phyloP scores from a whole-genome alignment of 345 rosid species.

The Syzygium aqueum region DNA sequence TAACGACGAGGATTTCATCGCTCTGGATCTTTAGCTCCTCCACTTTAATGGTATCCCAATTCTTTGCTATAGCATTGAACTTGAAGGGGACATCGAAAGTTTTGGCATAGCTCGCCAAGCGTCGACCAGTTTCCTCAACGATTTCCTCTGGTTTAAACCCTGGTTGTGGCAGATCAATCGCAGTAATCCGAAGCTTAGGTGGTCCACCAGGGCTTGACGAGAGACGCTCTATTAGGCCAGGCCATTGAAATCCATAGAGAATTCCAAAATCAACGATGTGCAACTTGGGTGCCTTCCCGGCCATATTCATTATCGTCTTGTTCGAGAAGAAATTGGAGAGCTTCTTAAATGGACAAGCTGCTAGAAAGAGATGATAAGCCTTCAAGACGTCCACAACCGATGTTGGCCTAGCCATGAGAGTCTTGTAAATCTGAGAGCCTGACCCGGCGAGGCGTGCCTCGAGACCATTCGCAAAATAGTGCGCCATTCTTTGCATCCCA shows the following conservation, averaged over 20 bases:
- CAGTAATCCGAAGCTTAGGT: constrained; percentile 44
- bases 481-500: constrained; percentile 40
- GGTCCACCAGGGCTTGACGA: constrained; percentile 43
- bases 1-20: constrained; percentile 35
- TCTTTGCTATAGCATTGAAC: constrained; percentile 40
- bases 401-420: constrained; percentile 6
- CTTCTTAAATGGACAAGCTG: constrained; percentile 29
- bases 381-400: constrained; percentile 23
- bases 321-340: constrained; percentile 29
- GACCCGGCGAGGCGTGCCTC: constrained; percentile 42
- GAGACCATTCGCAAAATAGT: constrained; percentile 27
- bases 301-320: constrained; percentile 20
- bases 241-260: constrained; percentile 55
- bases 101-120: constrained; percentile 28
- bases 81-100: constrained; percentile 43
- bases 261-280: constrained; percentile 56
- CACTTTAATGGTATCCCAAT: constrained; percentile 42
- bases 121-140: constrained; percentile 41
- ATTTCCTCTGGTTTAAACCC: constrained; percentile 47
- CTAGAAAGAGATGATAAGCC: constrained; percentile 23
- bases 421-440: constrained; percentile 29
- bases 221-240: constrained; percentile 42
- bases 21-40: constrained; percentile 35
- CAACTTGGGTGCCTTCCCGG: constrained; percentile 21
- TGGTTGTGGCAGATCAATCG: constrained; percentile 41